Evolutionary conservation across 2,329 filamentous ascomycete genomes (phyloP), one percentile per base, ranked within the genome.

Genomic region (Drechslerella stenobrocha): DNA sequence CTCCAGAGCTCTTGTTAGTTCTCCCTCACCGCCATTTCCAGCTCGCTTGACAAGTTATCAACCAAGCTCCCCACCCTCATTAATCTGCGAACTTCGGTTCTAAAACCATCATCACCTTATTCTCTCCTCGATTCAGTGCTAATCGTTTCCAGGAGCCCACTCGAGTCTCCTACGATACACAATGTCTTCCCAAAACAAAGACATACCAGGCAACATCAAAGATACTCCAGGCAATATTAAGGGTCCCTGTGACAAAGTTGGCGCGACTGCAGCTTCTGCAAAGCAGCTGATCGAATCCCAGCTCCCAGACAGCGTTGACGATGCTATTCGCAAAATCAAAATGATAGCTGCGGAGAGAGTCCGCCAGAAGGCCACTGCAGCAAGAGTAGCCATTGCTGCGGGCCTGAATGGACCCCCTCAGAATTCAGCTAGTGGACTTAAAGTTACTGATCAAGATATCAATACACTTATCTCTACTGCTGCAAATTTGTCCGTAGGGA

Each of bases 291-390:
- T 42, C 23, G 24, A 37, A 44, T 2, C 34, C 18, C 4, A 40
- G 15, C 3, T 2, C 11, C n/a, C 44, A 18, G 53, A 58, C 22
- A 50, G 37, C 40, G 52, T 67, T 30, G 55, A 67, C 2, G 63
- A 67, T 18, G 50, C 55, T n/a, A 60, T 67, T 8, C 44, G 50
- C 30, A 44, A 53, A n/a, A 67, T 67, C 46, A 67, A 67, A 28
- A 18, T 40, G n/a, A 56, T 67, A 50, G 63, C 63, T 15, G 56
- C 55, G 2, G 50, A 60, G 37, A 55, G 63, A 46, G n/a, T 67
- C n/a, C 63, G 63, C 23, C 48, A 67, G 18, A 55, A 56, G 22
- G 35, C 63, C 1, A 42, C 37, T 28, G 61, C 61, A 30, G 24
- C 42, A 35, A 52, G 61, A 50, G 53, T 48, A 24, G 30, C 53